Conservation (phyloP, 192 early-diverging fungal genomes). For the Diversispora epigaea region DNA sequence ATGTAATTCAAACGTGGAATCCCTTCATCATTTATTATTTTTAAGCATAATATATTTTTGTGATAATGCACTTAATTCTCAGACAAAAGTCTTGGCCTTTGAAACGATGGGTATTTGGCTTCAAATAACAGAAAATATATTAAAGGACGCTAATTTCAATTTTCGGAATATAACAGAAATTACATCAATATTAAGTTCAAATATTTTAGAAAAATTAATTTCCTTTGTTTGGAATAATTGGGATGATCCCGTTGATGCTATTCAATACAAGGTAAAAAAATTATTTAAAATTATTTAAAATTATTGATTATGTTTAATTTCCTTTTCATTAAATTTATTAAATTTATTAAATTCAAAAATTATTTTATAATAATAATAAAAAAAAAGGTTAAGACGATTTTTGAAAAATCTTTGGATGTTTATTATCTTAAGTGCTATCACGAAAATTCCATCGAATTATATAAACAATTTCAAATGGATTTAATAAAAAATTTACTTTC, state of each 20-base stretch:
- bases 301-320: background rate
- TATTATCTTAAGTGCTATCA: conserved; percentile 42
- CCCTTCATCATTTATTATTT: conserved; percentile 62
- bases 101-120: conserved; percentile 76
- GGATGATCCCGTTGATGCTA: conserved; percentile 84
- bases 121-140: conserved; percentile 52
- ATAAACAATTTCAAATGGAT: conserved; percentile 50
- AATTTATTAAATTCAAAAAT: background rate
- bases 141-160: conserved; percentile 25
- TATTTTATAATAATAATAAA: too few species aligned
- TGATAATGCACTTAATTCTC: conserved; percentile 60
- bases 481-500: conserved; percentile 67
- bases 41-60: conserved; percentile 62
- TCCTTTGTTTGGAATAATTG: conserved; percentile 77
- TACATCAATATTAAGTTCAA: background rate
- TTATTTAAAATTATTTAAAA: background rate
- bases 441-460: conserved; percentile 31
- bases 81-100: conserved; percentile 68
- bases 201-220: conserved; percentile 59
- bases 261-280: conserved; percentile 64
- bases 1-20: background rate
- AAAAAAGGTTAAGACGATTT: conserved; percentile 55
- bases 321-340: background rate
- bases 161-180: background rate
- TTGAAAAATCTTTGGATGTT: conserved; percentile 69